Evolutionary conservation across 1,284 basidiomycete species (phyloP).

Genomic region (Cutaneotrichosporon dermatis): DNA sequence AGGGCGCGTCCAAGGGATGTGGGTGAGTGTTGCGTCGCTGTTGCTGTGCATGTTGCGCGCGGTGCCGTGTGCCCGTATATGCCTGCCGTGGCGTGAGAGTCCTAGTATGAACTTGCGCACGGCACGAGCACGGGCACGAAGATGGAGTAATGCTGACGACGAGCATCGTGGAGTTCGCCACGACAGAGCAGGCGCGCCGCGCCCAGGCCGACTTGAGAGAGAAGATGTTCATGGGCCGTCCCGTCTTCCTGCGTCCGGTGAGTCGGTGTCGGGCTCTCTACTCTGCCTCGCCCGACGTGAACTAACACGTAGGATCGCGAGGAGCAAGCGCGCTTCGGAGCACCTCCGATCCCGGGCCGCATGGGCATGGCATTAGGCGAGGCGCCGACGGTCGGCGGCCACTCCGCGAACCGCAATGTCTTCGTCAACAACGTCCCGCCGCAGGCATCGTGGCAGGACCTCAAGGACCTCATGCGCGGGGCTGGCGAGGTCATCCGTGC

Average conservation of each 20-base stretch:
- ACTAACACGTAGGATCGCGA: slow-evolving; percentile 74
- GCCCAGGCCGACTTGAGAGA: slow-evolving; percentile 84
- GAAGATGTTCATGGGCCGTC: slow-evolving; percentile 77
- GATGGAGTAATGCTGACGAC: slow-evolving; percentile 1
- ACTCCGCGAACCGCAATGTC: slow-evolving; percentile 62
- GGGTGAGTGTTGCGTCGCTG: slow-evolving; percentile 61
- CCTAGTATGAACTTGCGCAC: too few relatives aligned
- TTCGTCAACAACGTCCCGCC: slow-evolving; percentile 92
- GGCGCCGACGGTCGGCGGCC: slow-evolving; percentile 70
- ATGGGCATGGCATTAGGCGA: slow-evolving; percentile 77
- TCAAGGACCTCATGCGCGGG: slow-evolving; percentile 93
- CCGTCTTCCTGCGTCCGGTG: slow-evolving; percentile 94
- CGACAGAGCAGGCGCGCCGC: slow-evolving; percentile 74
- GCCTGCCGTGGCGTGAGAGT: too few relatives aligned
- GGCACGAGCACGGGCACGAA: too few relatives aligned
- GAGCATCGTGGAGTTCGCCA: slow-evolving; percentile 88
- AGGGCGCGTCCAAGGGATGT: slow-evolving; percentile 95
- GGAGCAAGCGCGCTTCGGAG: slow-evolving; percentile 87
- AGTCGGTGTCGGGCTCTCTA: slow-evolving; percentile 12
- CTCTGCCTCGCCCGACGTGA: not conserved
- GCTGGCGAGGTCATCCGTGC: slow-evolving; percentile 91
- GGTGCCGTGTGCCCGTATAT: too few relatives aligned
- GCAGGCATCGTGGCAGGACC: slow-evolving; percentile 95
- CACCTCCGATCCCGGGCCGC: slow-evolving; percentile 85
- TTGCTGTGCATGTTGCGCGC: not conserved